Evolutionary conservation across 805 yeast genomes (phyloP), one percentile per base, ranked within the genome.

Genomic region (Tetrapisispora pingtungensis): DNA sequence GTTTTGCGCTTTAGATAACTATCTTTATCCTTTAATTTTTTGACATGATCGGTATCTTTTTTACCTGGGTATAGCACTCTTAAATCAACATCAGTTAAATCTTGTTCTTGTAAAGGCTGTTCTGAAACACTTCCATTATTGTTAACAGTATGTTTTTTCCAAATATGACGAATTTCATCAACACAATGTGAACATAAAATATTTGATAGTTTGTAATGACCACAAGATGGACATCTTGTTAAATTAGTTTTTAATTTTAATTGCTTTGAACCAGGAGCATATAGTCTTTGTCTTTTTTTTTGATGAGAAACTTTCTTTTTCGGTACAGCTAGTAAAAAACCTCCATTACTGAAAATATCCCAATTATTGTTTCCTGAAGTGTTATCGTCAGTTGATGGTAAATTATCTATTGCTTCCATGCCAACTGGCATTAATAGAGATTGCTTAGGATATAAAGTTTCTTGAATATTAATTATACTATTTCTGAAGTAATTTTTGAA

Each of bases 141-240:
- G 46, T 51, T 49, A 50, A 55, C 49, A 14, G 59, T 56, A 46
- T 56, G 62, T 26, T 55, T 59, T 53, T 77, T 81, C 85, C 96
- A 86, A 36, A 82, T 70, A 46, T 74, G 70, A 61, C 78, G 81
- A 58, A 93, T 83, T 60, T 88, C 88, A 28, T 74, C 77, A 46
- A 86, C 89, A 68, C 98, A 90, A 58, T 84, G 77, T 94, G 87
- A 86, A 67, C 98, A 90, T 55, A 90, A 71, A 46, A 88, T 80
- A 64, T 93, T 95, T 1, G 93, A 79, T 58, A 96, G 75, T 67
- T 90, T 93, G 55, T 78, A 82, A 49, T 84, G 82, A 36, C 98
- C 98, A 68, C 98, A 90, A 0, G 96, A 82, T 3, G 97, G 97
- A 62, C 98, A 90, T 62, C 95, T 77, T 49, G 83, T 86, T 57